Percentiles rank a stretch among this genome's conserved stretches.
Conservation (phyloP, 257 asterid genomes). For the Solanum pennellii region DNA sequence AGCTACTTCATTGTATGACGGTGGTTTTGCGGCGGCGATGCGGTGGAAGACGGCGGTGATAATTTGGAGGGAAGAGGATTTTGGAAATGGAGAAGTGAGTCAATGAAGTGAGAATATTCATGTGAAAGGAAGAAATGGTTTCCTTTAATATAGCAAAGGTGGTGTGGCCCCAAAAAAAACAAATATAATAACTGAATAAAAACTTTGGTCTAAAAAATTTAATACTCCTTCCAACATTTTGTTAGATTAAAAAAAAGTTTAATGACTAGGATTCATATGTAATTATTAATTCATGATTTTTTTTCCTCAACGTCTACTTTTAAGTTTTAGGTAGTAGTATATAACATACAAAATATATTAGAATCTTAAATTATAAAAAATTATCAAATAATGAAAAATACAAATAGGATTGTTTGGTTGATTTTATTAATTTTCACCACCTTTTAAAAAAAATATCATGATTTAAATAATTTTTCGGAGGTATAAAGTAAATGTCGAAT, state of each 20-base stretch:
- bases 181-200: not conserved
- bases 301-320: not conserved
- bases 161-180: not conserved
- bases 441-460: too few relatives aligned
- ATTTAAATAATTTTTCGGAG: too few relatives aligned
- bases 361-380: not conserved
- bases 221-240: not conserved
- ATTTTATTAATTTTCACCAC: too few relatives aligned
- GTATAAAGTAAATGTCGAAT: too few relatives aligned
- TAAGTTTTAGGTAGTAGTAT: not conserved
- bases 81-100: not conserved
- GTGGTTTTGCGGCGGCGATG: not conserved
- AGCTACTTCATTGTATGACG: not conserved
- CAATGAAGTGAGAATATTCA: not conserved
- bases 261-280: not conserved
- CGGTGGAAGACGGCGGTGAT: not conserved
- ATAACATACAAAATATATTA: not conserved
- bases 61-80: not conserved
- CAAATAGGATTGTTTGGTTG: too few relatives aligned
- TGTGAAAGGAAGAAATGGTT: not conserved
- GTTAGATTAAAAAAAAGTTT: not conserved
- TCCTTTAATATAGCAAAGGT: not conserved
- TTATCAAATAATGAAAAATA: not conserved
- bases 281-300: not conserved
- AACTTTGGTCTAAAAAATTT: not conserved